Evolutionary conservation across 2,329 filamentous ascomycete species (phyloP).

Genomic region (Leptographium procerum): DNA sequence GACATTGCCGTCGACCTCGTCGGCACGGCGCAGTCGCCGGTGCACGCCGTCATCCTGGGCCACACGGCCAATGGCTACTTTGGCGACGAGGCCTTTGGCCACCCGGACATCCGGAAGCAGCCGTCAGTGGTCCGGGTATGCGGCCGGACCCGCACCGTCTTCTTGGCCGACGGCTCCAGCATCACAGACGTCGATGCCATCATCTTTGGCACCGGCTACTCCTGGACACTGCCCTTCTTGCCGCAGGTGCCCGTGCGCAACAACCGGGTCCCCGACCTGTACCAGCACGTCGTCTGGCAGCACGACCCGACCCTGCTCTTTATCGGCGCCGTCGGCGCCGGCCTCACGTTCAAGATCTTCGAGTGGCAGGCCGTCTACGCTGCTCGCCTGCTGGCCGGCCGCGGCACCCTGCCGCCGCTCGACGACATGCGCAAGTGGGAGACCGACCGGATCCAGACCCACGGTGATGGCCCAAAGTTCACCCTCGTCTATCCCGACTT

Average conservation of each 20-base stretch:
- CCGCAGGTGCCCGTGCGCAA: constrained; percentile 38
- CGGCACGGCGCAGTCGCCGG: constrained; percentile 11
- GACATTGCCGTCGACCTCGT: constrained; percentile 46
- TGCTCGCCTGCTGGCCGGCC: constrained; percentile 45
- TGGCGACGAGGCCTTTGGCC: constrained; percentile 28
- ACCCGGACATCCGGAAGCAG: constrained; percentile 14
- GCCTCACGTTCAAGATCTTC: constrained; percentile 56
- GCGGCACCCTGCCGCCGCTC: constrained; percentile 35
- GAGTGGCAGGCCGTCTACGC: constrained; percentile 57
- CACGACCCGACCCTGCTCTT: constrained; percentile 45
- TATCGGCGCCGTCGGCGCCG: constrained; percentile 44
- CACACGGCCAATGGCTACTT: constrained; percentile 19
- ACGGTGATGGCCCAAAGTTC: constrained; percentile 47
- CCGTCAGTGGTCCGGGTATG: constrained; percentile 9
- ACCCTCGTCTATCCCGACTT: constrained; percentile 49
- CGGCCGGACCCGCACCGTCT: constrained; percentile 35
- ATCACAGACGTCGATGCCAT: constrained; percentile 46
- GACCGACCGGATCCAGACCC: constrained; percentile 35
- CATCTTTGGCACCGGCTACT: constrained; percentile 57
- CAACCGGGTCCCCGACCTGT: constrained; percentile 43
- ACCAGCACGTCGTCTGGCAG: constrained; percentile 45
- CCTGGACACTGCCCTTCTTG: constrained; percentile 51
- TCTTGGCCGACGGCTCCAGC: constrained; percentile 43
- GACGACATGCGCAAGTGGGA: constrained; percentile 47
- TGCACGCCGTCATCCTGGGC: constrained; percentile 17